These are phyloP conservation scores for Rhododendron kiyosumense DNA, from an alignment of 148 eudicot genomes.

Conservation along the genomic window DNA sequence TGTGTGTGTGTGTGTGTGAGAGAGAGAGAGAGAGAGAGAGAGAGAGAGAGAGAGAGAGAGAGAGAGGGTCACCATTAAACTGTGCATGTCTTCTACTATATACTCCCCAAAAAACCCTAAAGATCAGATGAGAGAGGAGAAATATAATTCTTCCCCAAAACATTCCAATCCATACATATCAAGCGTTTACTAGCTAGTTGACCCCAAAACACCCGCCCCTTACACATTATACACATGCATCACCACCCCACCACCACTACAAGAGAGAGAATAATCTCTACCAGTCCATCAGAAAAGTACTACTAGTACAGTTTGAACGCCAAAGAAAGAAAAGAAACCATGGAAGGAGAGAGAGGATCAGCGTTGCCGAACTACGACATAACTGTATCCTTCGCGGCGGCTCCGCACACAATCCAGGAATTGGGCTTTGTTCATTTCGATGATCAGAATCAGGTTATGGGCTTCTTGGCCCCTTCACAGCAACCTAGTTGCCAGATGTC, in stretches of 20 bases:
- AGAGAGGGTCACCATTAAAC: background rate
- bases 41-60: background rate
- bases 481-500: conserved; percentile 7
- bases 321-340: background rate
- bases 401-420: conserved; percentile 21
- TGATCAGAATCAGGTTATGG: conserved; percentile 33
- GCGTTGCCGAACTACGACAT: conserved; percentile 24
- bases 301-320: conserved; percentile 4
- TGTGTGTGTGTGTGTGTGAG: background rate
- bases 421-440: conserved; percentile 38
- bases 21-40: background rate
- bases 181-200: background rate
- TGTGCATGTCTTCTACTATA: background rate
- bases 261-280: background rate
- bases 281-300: conserved; percentile 2
- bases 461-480: conserved; percentile 30
- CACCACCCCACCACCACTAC: background rate
- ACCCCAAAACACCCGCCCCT: background rate
- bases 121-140: background rate
- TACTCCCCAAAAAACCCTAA: background rate
- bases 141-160: background rate
- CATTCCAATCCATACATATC: background rate
- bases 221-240: background rate
- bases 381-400: conserved; percentile 11
- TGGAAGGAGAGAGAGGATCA: conserved; percentile 32